Evolutionary conservation across 768 basidiomycete genomes (phyloP).

Genomic region (Sistotremastrum suecicum): DNA sequence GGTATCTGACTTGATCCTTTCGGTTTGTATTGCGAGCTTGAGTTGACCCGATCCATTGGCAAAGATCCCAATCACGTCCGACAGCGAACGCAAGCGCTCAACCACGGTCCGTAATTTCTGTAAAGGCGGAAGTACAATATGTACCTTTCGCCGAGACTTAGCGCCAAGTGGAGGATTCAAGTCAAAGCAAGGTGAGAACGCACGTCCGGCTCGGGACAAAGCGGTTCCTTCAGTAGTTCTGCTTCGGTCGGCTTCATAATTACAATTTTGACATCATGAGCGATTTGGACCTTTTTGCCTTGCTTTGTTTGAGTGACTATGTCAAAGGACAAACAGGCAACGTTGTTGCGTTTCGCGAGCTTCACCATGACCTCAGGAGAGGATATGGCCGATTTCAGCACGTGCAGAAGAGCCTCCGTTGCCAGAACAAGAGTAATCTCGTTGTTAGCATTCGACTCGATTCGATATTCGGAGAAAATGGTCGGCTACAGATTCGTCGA

Average conservation of each 20-base stretch:
- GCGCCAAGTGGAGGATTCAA: background rate
- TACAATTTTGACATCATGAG: slow-evolving; percentile 73
- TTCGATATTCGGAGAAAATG: slow-evolving; percentile 63
- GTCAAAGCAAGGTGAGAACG: slow-evolving; percentile 11
- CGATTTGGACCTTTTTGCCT: slow-evolving; percentile 48
- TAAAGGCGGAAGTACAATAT: slow-evolving; percentile 63
- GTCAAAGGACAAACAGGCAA: slow-evolving; percentile 65
- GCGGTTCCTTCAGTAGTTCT: slow-evolving; percentile 57
- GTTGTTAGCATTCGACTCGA: slow-evolving; percentile 76
- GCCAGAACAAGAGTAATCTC: slow-evolving; percentile 64
- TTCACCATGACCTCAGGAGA: slow-evolving; percentile 62
- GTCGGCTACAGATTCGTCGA: slow-evolving; percentile 36
- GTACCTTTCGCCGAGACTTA: slow-evolving; percentile 32
- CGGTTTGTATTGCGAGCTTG: slow-evolving; percentile 44
- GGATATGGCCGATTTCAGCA: slow-evolving; percentile 44
- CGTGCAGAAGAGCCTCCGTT: slow-evolving; percentile 60
- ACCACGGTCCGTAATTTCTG: slow-evolving; percentile 65
- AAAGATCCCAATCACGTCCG: slow-evolving; percentile 51
- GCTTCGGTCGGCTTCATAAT: slow-evolving; percentile 67
- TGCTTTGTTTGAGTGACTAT: slow-evolving; percentile 51
- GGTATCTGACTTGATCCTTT: slow-evolving; percentile 64
- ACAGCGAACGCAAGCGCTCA: slow-evolving; percentile 57
- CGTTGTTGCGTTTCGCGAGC: slow-evolving; percentile 75
- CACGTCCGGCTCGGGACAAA: slow-evolving; percentile 81
- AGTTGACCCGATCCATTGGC: slow-evolving; percentile 53